phyloP scores from a whole-genome alignment of 2,329 filamentous ascomycete genomes.

The Botrytis byssoidea region DNA sequence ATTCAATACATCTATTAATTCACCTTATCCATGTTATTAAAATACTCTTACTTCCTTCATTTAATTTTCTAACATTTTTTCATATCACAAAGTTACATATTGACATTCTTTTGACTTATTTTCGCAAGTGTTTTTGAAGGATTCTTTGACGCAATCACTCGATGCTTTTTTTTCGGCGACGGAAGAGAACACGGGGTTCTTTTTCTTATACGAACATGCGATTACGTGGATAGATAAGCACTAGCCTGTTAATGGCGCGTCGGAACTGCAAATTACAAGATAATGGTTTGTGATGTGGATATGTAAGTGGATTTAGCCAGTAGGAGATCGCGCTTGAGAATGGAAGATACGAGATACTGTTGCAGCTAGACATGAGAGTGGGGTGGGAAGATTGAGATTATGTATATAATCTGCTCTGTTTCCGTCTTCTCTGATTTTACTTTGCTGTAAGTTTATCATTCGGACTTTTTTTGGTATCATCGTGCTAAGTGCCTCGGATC shows the following conservation, averaged over 20 bases:
- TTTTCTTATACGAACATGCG: not conserved
- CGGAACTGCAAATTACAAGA: not conserved
- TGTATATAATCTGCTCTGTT: not conserved
- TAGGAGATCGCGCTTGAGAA: not conserved
- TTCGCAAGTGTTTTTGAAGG: no score
- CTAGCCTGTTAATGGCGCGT: not conserved
- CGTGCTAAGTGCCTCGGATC: not conserved
- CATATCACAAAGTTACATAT: not conserved
- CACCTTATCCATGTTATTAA: not conserved
- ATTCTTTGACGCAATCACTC: not conserved
- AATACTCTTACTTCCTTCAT: not conserved
- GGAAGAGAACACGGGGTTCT: not conserved
- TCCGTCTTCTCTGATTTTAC: not conserved
- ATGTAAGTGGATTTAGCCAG: not conserved
- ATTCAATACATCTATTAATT: not conserved
- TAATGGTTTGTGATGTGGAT: not conserved
- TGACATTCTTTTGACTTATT: not conserved
- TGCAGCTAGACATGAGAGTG: not conserved
- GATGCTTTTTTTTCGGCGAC: not conserved
- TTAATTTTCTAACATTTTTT: not conserved
- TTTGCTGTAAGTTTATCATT: not conserved
- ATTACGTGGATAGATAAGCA: not conserved
- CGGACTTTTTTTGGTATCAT: not conserved
- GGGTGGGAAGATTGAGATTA: not conserved
- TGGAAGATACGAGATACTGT: not conserved